These are phyloP conservation scores for Pseudonitzschia multiseries DNA, from an alignment of 108 stramenopile genomes.

Conservation along the genomic window DNA sequence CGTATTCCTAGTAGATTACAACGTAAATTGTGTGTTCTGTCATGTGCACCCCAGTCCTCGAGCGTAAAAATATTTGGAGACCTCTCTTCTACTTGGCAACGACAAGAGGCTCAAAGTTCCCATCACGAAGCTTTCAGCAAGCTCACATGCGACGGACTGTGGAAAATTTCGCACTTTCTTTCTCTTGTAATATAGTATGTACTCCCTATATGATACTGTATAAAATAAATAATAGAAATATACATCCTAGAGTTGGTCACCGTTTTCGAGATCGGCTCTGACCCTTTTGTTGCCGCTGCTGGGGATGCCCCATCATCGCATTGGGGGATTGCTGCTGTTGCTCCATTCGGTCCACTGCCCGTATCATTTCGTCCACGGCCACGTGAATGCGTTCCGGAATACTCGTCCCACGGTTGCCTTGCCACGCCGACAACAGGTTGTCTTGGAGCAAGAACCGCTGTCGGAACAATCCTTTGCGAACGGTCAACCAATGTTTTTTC, in stretches of 20 bases:
- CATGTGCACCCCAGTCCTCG: no score
- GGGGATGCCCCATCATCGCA: slow-evolving; percentile 51
- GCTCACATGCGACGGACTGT: no score
- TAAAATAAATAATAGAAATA: no score
- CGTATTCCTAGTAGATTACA: no score
- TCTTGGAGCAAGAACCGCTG: slow-evolving; percentile 76
- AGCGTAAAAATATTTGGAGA: no score
- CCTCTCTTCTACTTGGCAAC: no score
- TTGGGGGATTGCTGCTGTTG: slow-evolving; percentile 51
- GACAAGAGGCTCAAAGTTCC: no score
- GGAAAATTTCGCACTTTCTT: no score
- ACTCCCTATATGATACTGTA: no score
- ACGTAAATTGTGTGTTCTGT: no score
- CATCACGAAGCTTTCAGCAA: no score
- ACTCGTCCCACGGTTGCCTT: slow-evolving; percentile 36
- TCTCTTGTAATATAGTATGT: no score
- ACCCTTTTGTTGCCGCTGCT: slow-evolving; percentile 18
- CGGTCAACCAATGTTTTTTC: slow-evolving; percentile 75
- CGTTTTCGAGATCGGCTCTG: not conserved
- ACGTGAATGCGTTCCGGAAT: slow-evolving; percentile 59
- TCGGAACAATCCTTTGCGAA: slow-evolving; percentile 12
- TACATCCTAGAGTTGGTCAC: not conserved
- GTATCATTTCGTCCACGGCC: slow-evolving; percentile 71
- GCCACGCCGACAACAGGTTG: slow-evolving; percentile 75
- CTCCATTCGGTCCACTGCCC: slow-evolving; percentile 39